A percentile compares a stretch with the other conserved stretches of the same genome.
Conservation (phyloP, 176 grass and related monocot species). For the Phragmites australis region DNA sequence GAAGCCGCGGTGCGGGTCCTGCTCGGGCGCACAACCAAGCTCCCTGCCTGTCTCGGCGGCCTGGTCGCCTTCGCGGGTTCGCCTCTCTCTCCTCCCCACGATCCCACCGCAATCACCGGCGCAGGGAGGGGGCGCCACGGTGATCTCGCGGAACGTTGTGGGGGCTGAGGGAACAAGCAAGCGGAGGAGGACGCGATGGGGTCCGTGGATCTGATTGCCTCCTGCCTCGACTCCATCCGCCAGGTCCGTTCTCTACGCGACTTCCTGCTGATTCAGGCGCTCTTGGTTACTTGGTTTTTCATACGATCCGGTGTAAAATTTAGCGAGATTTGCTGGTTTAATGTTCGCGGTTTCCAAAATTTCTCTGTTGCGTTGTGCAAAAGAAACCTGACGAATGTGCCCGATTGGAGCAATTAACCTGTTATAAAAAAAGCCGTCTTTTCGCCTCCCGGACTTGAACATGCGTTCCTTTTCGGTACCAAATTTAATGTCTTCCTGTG, state of each 20-base stretch:
- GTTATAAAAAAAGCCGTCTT: background rate
- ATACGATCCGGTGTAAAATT: background rate
- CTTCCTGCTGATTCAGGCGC: background rate
- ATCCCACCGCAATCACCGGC: background rate
- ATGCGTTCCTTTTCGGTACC: background rate
- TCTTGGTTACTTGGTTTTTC: background rate
- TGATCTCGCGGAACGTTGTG: no score
- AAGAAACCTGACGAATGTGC: background rate
- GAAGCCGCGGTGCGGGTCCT: background rate
- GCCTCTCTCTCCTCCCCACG: no score
- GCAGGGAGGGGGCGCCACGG: no score
- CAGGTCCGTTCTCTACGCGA: slow-evolving; percentile 49
- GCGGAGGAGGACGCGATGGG: slow-evolving; percentile 47
- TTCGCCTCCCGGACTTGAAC: background rate
- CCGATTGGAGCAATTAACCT: background rate
- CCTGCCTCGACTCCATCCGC: slow-evolving; percentile 76
- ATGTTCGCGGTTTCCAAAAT: background rate
- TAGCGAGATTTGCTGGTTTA: background rate
- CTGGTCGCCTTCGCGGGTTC: no score
- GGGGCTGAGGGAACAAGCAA: background rate
- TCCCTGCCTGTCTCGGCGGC: no score
- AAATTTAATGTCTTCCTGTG: background rate
- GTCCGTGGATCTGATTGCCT: slow-evolving; percentile 74
- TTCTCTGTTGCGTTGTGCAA: background rate
- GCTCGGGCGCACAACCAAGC: background rate